phyloP scores from a whole-genome alignment of 2,329 filamentous ascomycete species.

The Fusarium nanum region DNA sequence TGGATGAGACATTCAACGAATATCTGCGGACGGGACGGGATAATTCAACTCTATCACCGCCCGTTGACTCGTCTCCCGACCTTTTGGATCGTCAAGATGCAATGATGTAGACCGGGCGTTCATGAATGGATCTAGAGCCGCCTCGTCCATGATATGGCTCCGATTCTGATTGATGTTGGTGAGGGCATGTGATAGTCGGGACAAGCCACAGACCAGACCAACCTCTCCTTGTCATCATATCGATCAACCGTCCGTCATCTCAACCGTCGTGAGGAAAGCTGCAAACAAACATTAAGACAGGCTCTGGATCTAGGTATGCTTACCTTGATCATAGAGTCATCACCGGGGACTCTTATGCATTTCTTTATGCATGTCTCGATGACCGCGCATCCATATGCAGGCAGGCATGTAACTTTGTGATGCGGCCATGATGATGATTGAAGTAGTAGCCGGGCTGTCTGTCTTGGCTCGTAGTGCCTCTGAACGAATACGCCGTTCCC shows the following conservation, averaged over 20 bases:
- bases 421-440: conserved; percentile 21
- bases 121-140: conserved; percentile 1
- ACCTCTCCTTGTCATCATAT: background rate
- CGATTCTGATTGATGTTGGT: background rate
- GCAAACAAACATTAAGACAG: background rate
- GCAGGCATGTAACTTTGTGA: conserved; percentile 19
- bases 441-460: background rate
- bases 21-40: background rate
- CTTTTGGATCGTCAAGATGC: background rate
- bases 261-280: conserved; percentile 4
- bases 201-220: conserved; percentile 15
- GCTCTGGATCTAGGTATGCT: background rate
- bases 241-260: background rate
- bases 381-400: background rate
- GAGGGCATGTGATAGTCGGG: conserved; percentile 19
- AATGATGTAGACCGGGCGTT: background rate
- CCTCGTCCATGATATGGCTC: background rate
- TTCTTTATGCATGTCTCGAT: background rate
- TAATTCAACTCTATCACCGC: background rate
- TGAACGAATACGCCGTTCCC: conserved; percentile 5
- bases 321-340: background rate
- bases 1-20: conserved; percentile 3
- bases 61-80: background rate
- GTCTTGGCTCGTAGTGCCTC: conserved; percentile 10
- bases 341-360: background rate